A percentile compares a stretch with the other conserved stretches of the same genome.
Evolutionary conservation across 495 filamentous ascomycete species (phyloP).

Genomic region (Aspergillus bridgeri): DNA sequence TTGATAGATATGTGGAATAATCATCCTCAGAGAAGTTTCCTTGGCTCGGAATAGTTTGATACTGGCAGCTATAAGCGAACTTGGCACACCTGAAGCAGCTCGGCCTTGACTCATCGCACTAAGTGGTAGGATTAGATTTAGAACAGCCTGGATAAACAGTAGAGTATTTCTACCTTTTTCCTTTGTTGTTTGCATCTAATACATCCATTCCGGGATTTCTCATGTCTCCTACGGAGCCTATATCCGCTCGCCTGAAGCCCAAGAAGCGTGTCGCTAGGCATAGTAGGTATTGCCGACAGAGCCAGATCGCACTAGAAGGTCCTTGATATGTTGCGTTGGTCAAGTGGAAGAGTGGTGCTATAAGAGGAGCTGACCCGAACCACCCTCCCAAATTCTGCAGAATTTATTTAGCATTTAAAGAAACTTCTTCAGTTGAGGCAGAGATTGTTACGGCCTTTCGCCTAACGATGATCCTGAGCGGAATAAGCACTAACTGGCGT

Average conservation of each 20-base stretch:
- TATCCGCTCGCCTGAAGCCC: constrained; percentile 11
- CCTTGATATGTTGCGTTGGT: too few species aligned
- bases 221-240: constrained; percentile 28
- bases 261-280: constrained; percentile 9
- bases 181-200: constrained; percentile 34
- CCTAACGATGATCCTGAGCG: too few species aligned
- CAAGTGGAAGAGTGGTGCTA: too few species aligned
- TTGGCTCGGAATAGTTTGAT: constrained; percentile 10
- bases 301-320: not conserved
- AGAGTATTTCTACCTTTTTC: constrained; percentile 26
- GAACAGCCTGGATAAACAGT: not conserved
- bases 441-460: too few species aligned
- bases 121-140: constrained; percentile 14
- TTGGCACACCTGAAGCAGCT: constrained; percentile 26
- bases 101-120: constrained; percentile 27
- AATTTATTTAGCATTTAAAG: too few species aligned
- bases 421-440: too few species aligned
- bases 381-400: too few species aligned
- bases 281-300: constrained; percentile 2
- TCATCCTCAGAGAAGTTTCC: constrained; percentile 5
- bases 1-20: not conserved
- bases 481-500: too few species aligned
- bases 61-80: constrained; percentile 18
- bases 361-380: too few species aligned
- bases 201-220: constrained; percentile 36